Conservation (phyloP, 2,329 filamentous ascomycete genomes). For the Fusarium xylarioides region DNA sequence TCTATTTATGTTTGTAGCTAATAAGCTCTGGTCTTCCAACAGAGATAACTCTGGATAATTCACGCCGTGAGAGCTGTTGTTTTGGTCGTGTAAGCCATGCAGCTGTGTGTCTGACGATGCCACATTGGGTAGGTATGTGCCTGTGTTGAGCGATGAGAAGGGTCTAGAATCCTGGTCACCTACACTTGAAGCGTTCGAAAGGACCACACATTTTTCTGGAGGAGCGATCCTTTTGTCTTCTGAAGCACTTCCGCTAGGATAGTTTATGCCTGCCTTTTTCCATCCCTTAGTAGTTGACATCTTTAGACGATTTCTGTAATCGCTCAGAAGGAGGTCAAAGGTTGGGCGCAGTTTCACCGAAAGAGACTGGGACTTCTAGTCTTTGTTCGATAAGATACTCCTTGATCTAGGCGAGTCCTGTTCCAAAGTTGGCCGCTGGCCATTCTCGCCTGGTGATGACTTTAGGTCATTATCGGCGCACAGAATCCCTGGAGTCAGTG, state of each 20-base stretch:
- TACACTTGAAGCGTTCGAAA: neutral
- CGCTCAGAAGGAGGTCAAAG: constrained; percentile 22
- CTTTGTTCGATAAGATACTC: constrained; percentile 12
- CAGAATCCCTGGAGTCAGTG: neutral
- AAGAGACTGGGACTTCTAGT: constrained; percentile 28
- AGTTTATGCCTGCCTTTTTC: constrained; percentile 24
- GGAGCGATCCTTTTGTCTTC: neutral
- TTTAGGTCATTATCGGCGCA: neutral
- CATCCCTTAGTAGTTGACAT: neutral
- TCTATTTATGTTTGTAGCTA: neutral
- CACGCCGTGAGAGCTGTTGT: neutral
- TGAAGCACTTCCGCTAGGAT: constrained; percentile 17
- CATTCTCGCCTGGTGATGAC: neutral
- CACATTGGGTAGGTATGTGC: neutral
- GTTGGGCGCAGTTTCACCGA: constrained; percentile 41
- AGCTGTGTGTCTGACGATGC: neutral
- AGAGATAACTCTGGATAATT: constrained; percentile 6
- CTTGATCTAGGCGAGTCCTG: neutral
- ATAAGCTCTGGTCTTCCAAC: neutral
- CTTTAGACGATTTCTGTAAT: constrained; percentile 1
- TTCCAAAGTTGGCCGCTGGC: neutral
- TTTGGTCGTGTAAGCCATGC: neutral
- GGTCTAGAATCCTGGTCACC: neutral
- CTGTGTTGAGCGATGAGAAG: neutral
- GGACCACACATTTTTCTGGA: neutral